These are phyloP conservation scores for Acacia confusa DNA, from an alignment of 306 rosid species.

Conservation along the genomic window DNA sequence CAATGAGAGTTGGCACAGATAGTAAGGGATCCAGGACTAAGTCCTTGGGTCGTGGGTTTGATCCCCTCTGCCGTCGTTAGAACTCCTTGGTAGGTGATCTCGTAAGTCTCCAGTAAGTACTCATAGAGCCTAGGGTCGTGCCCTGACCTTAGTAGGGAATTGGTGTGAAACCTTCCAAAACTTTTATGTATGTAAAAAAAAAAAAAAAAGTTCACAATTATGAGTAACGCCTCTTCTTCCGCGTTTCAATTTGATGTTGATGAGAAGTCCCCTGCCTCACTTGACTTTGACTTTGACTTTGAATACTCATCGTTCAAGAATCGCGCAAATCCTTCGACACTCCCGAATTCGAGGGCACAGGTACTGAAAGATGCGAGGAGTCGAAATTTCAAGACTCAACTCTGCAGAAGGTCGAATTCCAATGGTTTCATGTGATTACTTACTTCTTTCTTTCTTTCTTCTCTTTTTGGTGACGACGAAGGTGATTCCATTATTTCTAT, in stretches of 20 bases:
- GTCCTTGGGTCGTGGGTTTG: too few species aligned
- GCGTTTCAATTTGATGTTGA: not conserved
- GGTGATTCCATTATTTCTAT: slow-evolving; percentile 14
- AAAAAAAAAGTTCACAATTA: too few species aligned
- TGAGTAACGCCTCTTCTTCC: not conserved
- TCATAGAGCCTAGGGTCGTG: too few species aligned
- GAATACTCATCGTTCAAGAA: slow-evolving; percentile 19
- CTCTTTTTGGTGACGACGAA: not conserved
- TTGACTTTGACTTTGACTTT: not conserved
- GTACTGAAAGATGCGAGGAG: not conserved
- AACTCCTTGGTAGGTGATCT: too few species aligned
- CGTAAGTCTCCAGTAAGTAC: too few species aligned
- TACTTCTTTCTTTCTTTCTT: slow-evolving; percentile 21
- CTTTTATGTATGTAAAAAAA: too few species aligned
- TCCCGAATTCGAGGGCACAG: not conserved
- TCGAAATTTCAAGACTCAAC: slow-evolving; percentile 33
- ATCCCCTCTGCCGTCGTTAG: too few species aligned
- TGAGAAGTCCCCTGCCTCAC: not conserved
- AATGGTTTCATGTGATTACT: slow-evolving; percentile 83
- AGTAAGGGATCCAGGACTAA: too few species aligned
- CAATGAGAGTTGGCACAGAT: too few species aligned
- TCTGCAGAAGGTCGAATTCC: slow-evolving; percentile 37
- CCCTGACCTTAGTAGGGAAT: too few species aligned
- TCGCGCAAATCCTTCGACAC: not conserved
- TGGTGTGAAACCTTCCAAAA: too few species aligned